Conservation (phyloP, 208 protist genomes). For the Crithidia fasciculata region DNA sequence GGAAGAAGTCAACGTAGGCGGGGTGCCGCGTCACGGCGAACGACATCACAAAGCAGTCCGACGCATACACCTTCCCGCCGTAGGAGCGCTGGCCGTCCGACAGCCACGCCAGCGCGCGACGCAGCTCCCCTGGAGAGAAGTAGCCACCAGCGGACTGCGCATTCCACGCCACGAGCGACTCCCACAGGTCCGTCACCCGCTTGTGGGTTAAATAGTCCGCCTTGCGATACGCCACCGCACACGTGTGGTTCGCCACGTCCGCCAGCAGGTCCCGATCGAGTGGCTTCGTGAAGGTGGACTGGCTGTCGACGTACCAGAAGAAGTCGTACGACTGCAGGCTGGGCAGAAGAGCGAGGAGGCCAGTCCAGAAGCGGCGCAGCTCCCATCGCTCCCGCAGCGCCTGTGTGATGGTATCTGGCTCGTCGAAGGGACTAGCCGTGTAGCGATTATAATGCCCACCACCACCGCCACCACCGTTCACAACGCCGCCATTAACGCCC, state of each 20-base stretch:
- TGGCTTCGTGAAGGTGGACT: conserved; percentile 37
- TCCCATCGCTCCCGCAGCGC: conserved; percentile 21
- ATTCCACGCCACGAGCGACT: conserved; percentile 19
- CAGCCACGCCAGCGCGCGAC: conserved; percentile 16
- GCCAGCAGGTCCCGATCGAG: conserved; percentile 38
- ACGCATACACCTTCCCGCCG: conserved; percentile 27
- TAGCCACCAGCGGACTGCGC: not conserved
- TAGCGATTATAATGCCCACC: conserved; percentile 4
- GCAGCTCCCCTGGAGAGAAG: conserved; percentile 4
- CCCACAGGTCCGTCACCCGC: conserved; percentile 16
- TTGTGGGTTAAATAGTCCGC: conserved; percentile 27
- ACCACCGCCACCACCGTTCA: not conserved
- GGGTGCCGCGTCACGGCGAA: conserved; percentile 34
- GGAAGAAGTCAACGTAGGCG: conserved; percentile 31
- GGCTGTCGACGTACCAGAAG: conserved; percentile 58
- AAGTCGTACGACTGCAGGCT: conserved; percentile 50
- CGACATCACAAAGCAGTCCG: conserved; percentile 39
- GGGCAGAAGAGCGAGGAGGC: conserved; percentile 45
- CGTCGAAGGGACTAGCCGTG: not conserved
- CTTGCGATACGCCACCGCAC: conserved; percentile 35
- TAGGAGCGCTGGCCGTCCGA: conserved; percentile 20
- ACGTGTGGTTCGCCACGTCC: conserved; percentile 29
- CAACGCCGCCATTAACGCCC: too few species aligned
- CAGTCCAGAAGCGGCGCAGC: conserved; percentile 44
- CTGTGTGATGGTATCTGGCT: not conserved